Percentiles rank a stretch among this genome's conserved stretches.
Evolutionary conservation across 768 basidiomycete genomes (phyloP).

Genomic region (Glaciozyma antarctica): DNA sequence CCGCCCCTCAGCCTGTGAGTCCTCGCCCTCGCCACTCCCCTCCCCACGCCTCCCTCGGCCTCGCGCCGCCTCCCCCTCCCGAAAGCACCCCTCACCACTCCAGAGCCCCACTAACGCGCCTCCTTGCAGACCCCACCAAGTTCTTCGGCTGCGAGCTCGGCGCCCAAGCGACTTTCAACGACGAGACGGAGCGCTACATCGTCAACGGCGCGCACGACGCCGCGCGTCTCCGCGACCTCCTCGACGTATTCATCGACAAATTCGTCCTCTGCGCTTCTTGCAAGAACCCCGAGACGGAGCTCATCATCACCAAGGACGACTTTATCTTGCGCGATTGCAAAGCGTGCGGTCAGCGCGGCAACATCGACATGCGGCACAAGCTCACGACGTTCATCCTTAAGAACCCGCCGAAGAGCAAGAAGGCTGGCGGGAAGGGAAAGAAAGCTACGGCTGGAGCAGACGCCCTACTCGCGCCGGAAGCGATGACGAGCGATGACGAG

Average conservation of each 20-base stretch:
- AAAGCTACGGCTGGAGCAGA: slow-evolving; percentile 34
- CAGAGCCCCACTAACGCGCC: not conserved
- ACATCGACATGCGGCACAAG: slow-evolving; percentile 93
- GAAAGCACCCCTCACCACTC: not conserved
- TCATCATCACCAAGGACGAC: slow-evolving; percentile 79
- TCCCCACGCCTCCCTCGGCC: too few species aligned
- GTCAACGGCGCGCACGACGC: slow-evolving; percentile 96
- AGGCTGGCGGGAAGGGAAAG: slow-evolving; percentile 46
- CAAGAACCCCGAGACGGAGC: slow-evolving; percentile 98
- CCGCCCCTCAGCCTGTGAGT: slow-evolving; percentile 67
- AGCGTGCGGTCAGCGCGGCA: slow-evolving; percentile 87
- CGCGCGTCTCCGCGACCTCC: slow-evolving; percentile 79
- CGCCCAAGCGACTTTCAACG: slow-evolving; percentile 91
- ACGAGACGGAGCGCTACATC: slow-evolving; percentile 94
- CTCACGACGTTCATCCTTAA: slow-evolving; percentile 91
- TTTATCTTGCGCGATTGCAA: slow-evolving; percentile 94
- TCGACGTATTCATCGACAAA: slow-evolving; percentile 95
- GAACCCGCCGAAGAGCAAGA: slow-evolving; percentile 85
- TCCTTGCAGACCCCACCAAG: slow-evolving; percentile 72
- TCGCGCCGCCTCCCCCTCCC: not conserved
- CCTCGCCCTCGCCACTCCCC: not conserved
- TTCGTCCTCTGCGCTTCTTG: slow-evolving; percentile 94
- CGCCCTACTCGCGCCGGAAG: slow-evolving; percentile 39
- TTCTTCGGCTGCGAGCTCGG: slow-evolving; percentile 99
- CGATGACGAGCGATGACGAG: slow-evolving; percentile 61